Conservation (phyloP, 1,139 yeast species). For the Debaryomyces coudertii region DNA sequence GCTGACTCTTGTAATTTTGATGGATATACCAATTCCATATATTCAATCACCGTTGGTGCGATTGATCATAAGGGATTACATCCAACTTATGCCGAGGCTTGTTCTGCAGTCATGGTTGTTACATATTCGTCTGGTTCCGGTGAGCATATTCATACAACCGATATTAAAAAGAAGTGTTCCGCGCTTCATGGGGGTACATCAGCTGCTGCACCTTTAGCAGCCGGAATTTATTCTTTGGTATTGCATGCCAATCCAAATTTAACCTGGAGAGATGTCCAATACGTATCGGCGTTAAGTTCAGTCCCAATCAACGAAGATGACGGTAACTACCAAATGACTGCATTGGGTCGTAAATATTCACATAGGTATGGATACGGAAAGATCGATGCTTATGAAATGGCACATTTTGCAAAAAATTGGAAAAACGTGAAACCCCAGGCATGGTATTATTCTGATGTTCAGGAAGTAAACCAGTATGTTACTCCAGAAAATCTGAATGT, state of each 20-base stretch:
- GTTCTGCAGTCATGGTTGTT: conserved; percentile 95
- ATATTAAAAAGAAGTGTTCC: conserved; percentile 72
- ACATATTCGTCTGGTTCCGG: conserved; percentile 92
- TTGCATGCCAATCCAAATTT: conserved; percentile 80
- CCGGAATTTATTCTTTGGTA: conserved; percentile 86
- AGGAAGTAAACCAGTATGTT: conserved; percentile 32
- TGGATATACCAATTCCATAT: conserved; percentile 95
- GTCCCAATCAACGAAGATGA: conserved; percentile 69
- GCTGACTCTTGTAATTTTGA: conserved; percentile 96
- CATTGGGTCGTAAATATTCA: conserved; percentile 70
- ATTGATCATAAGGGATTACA: conserved; percentile 83
- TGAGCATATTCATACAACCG: conserved; percentile 91
- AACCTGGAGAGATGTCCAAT: conserved; percentile 97
- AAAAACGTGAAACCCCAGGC: conserved; percentile 86
- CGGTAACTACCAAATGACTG: conserved; percentile 67
- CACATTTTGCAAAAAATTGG: conserved; percentile 78
- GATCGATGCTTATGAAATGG: conserved; percentile 79
- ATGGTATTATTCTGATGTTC: conserved; percentile 64
- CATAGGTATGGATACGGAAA: conserved; percentile 94
- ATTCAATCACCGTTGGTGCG: conserved; percentile 94
- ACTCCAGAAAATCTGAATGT: conserved; percentile 26
- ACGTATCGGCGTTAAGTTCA: conserved; percentile 74
- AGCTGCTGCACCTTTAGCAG: conserved; percentile 98
- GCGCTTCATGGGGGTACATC: conserved; percentile 92
- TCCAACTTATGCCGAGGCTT: conserved; percentile 88